Evolutionary conservation across 306 rosid species (phyloP), one percentile per base, ranked within the genome.

Genomic region (Prunus mongolica): DNA sequence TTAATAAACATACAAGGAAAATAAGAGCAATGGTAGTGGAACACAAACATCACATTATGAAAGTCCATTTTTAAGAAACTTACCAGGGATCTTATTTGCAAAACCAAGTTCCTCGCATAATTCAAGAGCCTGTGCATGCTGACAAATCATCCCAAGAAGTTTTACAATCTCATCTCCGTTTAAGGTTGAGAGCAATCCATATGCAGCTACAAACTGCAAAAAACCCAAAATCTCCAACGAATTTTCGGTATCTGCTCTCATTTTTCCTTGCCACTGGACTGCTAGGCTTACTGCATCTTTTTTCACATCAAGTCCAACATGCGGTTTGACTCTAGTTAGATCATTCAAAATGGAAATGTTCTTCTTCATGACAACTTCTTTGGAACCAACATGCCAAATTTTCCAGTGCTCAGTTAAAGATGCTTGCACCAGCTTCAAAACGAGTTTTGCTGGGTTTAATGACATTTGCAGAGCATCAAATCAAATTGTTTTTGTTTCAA

Each of bases 211-310:
- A 55, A 87, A 72, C 67, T 67, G 82, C 73, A 90, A 76, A 90
- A 90, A 86, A 75, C 78, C 81, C 64, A 90, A 72, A 83, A 69
- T 75, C 83, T 67, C 86, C 79, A 68, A 32, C 25, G 78, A 86
- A 46, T 84, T 78, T 54, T 72, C 82, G 32, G 41, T 11, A 54
- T 65, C 57, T 71, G 45, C 69, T 52, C 34, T 45, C 67, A 81
- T 77, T 78, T 62, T 73, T 3, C 54, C 70, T 77, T 81, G 82
- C 88, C 88, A 76, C 28, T 65, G 75, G 74, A 76, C 34, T 45
- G 91, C 89, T 15, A 89, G 71, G 64, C 82, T 75, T 80, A 45
- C 27, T 44, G 94, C 91, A 78, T 71, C 82, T 12, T 84, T 82
- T 75, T 84, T 81, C 58, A 81, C 80, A 45, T 64, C 77, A 2